Evolutionary conservation across 768 basidiomycete genomes (phyloP), one percentile per base, ranked within the genome.

Genomic region (Tricholoma hemisulphureum): DNA sequence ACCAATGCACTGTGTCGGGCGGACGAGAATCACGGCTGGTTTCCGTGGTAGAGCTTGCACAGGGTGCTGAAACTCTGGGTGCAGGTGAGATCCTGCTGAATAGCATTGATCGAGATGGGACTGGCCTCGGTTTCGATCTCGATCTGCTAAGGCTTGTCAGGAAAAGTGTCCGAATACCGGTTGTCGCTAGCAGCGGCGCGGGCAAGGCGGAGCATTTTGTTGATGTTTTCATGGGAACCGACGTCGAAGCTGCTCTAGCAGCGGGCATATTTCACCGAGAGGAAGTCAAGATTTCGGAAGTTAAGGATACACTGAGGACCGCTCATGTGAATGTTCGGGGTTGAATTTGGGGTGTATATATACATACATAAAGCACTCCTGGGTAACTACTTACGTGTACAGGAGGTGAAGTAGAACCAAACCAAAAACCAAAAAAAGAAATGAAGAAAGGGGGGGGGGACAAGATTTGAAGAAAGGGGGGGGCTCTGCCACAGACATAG

Each of bases 231-330:
- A 67, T 77, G 56, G 72, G 81, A 63, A 95, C 94, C 3, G 80
- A 76, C 3, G 94, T 87, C 2, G 95, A 96, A 72, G 93, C 97
- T 45, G 97, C 91, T 2, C 73, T 99, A 56, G 97, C 97, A 9
- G 97, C 97, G 10, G 97, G 97, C 1, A 97, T 98, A 63, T 99
- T 99, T 73, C 97, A 99, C 71, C 77, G 97, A 29, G 83, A 80
- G 46, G 91, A 98, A 70, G 96, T 99, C 4, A 78, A 73, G 39
- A 95, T 99, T 59, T 73, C 74, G 46, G 86, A 90, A 50, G 90
- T 98, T 56, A 99, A 98, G 74, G 72, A 73, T 41, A 72, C 77
- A 2, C 66, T 92, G 61, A 66, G 65, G 32, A 64, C 60, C 4
- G 78, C 78, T 11, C 73, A 74, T 0, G 80, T 91, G 52, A 83